Evolutionary conservation across 768 basidiomycete genomes (phyloP).

Genomic region (Hemileccinum rubropunctum): DNA sequence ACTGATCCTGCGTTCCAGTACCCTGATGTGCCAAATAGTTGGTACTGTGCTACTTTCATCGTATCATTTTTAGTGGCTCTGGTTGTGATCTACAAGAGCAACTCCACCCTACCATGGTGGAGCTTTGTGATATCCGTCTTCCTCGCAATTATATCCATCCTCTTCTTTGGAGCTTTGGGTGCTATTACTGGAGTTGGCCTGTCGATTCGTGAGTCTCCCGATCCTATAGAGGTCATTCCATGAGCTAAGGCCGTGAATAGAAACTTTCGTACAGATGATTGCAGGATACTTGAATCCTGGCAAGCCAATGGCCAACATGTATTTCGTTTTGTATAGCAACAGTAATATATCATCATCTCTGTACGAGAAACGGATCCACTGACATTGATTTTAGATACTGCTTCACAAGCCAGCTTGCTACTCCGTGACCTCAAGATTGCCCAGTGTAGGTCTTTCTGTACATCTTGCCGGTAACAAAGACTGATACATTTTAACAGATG

Average conservation of each 20-base stretch:
- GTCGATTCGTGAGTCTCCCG: slow-evolving; percentile 19
- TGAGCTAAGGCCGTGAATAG: slow-evolving; percentile 4
- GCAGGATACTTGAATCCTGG: slow-evolving; percentile 36
- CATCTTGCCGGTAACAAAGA: slow-evolving; percentile 33
- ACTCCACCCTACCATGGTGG: slow-evolving; percentile 60
- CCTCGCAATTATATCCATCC: slow-evolving; percentile 46
- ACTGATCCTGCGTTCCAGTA: slow-evolving; percentile 21
- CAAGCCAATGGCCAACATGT: slow-evolving; percentile 44
- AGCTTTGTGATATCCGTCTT: slow-evolving; percentile 51
- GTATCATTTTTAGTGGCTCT: slow-evolving; percentile 46
- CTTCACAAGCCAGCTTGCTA: slow-evolving; percentile 47
- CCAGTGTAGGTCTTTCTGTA: slow-evolving; percentile 16
- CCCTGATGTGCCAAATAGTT: slow-evolving; percentile 32
- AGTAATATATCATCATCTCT: slow-evolving; percentile 26
- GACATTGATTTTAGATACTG: slow-evolving; percentile 40
- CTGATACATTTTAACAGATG: slow-evolving; percentile 20
- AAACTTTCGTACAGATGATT: slow-evolving; percentile 35
- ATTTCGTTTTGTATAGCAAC: slow-evolving; percentile 44
- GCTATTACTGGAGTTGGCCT: slow-evolving; percentile 41
- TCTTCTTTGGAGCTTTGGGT: slow-evolving; percentile 53
- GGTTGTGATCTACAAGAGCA: slow-evolving; percentile 50
- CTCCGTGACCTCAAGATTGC: slow-evolving; percentile 54
- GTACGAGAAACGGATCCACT: slow-evolving; percentile 38
- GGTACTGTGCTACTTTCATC: slow-evolving; percentile 29
- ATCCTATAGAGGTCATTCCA: background rate